Percentiles rank a stretch among this genome's conserved stretches.
phyloP scores from a whole-genome alignment of 345 rosid species.

The Fremontodendron californicum region DNA sequence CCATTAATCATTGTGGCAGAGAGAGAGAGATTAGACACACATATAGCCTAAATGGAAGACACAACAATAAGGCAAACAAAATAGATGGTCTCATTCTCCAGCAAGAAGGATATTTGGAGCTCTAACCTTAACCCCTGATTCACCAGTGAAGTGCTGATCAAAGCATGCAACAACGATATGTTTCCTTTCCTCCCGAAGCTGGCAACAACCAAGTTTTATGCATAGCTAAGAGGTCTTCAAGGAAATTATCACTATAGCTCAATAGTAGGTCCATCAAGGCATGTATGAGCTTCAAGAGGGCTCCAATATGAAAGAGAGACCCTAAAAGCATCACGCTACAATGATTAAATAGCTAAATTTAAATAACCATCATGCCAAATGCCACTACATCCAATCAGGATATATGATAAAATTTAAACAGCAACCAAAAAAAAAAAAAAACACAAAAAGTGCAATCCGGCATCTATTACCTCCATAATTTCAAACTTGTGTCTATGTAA shows the following conservation, averaged over 20 bases:
- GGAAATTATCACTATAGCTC: conserved; percentile 54
- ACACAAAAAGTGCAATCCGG: conserved; percentile 13
- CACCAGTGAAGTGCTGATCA: conserved; percentile 74
- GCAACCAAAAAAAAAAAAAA: conserved; percentile 2
- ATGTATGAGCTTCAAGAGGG: conserved; percentile 46
- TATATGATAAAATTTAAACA: conserved; percentile 10
- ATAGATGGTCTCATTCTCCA: not conserved
- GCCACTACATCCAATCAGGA: conserved; percentile 18
- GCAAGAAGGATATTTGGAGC: not conserved
- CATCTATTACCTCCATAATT: conserved; percentile 49
- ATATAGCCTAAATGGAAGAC: not conserved
- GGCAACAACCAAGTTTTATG: conserved; percentile 79
- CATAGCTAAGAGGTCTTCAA: conserved; percentile 60
- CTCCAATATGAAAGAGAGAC: conserved; percentile 38
- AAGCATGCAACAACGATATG: conserved; percentile 76
- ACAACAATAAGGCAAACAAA: not conserved
- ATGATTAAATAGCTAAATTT: too few species aligned
- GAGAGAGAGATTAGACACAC: not conserved
- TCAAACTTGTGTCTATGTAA: conserved; percentile 72
- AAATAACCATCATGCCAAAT: too few species aligned
- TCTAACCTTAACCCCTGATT: conserved; percentile 80
- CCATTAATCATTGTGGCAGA: too few species aligned
- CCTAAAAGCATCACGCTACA: too few species aligned
- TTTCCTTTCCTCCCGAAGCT: conserved; percentile 88
- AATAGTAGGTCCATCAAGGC: conserved; percentile 47